These are phyloP conservation scores for Eucalyptus leucophloia DNA, from an alignment of 345 rosid genomes.

Conservation along the genomic window DNA sequence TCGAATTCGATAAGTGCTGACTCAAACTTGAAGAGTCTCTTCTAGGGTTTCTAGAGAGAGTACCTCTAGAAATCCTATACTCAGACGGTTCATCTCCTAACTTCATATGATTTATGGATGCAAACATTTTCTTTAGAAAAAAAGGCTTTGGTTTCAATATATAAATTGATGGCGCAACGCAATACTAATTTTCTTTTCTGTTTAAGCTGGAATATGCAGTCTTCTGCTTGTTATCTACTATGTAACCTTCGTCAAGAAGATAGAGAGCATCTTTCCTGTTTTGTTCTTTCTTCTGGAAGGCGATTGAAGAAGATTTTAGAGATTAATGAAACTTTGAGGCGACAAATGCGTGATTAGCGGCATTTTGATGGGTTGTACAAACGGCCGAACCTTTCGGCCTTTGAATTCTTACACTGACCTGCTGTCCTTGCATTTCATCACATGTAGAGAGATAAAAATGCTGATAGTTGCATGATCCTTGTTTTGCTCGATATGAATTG, in stretches of 20 bases:
- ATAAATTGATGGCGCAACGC: neutral
- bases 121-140: neutral
- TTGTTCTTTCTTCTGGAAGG: neutral
- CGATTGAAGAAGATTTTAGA: neutral
- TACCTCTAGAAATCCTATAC: neutral
- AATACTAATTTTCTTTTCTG: neutral
- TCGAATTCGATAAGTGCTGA: neutral
- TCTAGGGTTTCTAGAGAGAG: neutral
- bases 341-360: neutral
- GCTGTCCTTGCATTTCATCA: neutral
- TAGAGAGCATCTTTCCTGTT: neutral
- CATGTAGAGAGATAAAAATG: neutral
- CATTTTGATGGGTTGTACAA: neutral
- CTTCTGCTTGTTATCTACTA: neutral
- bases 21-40: neutral
- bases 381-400: neutral
- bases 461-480: neutral
- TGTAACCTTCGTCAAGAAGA: neutral
- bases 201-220: neutral
- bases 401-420: neutral
- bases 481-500: neutral
- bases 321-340: neutral
- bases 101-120: neutral
- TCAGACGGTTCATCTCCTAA: neutral
- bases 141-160: neutral